phyloP scores from a whole-genome alignment of 129 eudicot species.

The Ambrosia artemisiifolia region DNA sequence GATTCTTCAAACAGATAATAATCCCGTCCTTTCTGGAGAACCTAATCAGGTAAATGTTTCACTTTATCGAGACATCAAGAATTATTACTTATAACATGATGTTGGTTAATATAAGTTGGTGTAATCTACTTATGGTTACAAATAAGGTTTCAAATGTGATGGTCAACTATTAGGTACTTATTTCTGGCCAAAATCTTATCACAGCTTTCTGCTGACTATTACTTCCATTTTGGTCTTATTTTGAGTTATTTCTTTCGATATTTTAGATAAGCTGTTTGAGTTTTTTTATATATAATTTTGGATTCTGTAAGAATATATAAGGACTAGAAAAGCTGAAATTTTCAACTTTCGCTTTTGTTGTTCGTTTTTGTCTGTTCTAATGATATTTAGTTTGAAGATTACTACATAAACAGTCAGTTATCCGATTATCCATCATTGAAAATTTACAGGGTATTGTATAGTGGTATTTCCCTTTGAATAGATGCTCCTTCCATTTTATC shows the following conservation, averaged over 20 bases:
- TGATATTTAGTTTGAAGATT: neutral
- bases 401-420: neutral
- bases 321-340: neutral
- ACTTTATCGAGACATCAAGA: neutral
- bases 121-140: neutral
- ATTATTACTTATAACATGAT: neutral
- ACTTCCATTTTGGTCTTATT: neutral
- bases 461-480: neutral
- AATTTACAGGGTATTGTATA: neutral
- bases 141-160: neutral
- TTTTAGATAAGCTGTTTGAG: neutral
- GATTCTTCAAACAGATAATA: slow-evolving; percentile 56
- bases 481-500: neutral
- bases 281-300: neutral
- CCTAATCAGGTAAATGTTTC: slow-evolving; percentile 41
- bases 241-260: neutral
- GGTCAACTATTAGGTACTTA: neutral
- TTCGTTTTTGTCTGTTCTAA: neutral
- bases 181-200: neutral
- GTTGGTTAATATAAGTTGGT: neutral
- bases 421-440: neutral
- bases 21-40: slow-evolving; percentile 52
- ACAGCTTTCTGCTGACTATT: neutral
- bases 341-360: neutral
- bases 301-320: neutral